Conservation (phyloP, 495 filamentous ascomycete species). For the Tirmania nivea region DNA sequence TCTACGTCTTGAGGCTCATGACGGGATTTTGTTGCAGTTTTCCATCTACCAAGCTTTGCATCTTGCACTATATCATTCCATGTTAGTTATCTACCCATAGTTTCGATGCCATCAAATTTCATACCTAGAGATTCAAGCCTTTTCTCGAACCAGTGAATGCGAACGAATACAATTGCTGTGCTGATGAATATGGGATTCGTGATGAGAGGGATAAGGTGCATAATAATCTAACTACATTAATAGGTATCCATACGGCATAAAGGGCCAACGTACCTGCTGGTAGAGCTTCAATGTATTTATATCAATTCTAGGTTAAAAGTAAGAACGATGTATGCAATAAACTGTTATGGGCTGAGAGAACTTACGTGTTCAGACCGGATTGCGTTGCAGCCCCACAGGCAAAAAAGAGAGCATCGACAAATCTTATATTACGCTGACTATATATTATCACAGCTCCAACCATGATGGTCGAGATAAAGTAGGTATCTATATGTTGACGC, state of each 20-base stretch:
- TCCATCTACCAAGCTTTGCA: too few species aligned
- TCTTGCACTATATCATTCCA: too few species aligned
- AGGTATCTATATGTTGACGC: conserved; percentile 37
- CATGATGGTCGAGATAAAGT: conserved; percentile 47
- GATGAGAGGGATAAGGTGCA: conserved; percentile 50
- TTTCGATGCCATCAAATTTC: conserved; percentile 12
- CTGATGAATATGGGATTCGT: conserved; percentile 85
- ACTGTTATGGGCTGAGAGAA: not conserved
- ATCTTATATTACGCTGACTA: conserved; percentile 33
- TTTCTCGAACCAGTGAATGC: conserved; percentile 95
- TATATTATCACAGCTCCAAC: conserved; percentile 58
- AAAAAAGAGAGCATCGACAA: conserved; percentile 82
- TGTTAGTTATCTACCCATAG: not conserved
- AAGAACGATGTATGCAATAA: conserved; percentile 5
- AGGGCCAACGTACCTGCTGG: conserved; percentile 33
- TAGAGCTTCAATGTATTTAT: conserved; percentile 52
- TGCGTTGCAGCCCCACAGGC: conserved; percentile 63
- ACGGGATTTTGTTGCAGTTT: too few species aligned
- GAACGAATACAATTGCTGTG: conserved; percentile 66
- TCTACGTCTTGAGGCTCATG: conserved; percentile 22
- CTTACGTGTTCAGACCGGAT: conserved; percentile 65
- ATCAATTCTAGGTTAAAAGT: conserved; percentile 31
- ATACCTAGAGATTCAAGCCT: conserved; percentile 61
- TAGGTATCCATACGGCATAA: not conserved
- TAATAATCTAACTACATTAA: conserved; percentile 25